A percentile compares a stretch with the other conserved stretches of the same genome.
Conservation (phyloP, 176 grass and related monocot genomes). For the Bothriochloa decipiens region DNA sequence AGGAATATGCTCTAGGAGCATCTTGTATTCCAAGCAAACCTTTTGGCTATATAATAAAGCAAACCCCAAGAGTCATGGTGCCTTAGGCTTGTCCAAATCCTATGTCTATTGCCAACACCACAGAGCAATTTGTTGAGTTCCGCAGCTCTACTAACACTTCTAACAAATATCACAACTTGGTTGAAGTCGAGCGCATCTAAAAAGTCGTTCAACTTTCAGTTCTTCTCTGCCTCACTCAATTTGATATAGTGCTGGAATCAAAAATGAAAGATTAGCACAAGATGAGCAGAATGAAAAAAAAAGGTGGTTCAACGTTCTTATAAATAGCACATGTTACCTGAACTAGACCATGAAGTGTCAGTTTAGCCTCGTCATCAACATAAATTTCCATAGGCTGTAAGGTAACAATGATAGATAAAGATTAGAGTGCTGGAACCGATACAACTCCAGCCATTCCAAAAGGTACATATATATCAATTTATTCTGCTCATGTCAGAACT, state of each 20-base stretch:
- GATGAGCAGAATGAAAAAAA: background rate
- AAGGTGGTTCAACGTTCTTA: background rate
- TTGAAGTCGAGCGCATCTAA: constrained; percentile 99
- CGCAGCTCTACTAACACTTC: constrained; percentile 82
- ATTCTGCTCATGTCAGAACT: constrained; percentile 26
- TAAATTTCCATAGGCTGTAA: constrained; percentile 99
- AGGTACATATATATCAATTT: constrained; percentile 51
- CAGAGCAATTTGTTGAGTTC: constrained; percentile 98
- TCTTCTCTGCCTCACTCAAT: constrained; percentile 91
- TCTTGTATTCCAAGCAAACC: no score
- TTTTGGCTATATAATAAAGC: no score
- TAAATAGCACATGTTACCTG: constrained; percentile 53
- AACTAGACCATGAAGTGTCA: constrained; percentile 97
- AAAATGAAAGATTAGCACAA: background rate
- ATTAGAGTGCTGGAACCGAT: constrained; percentile 47
- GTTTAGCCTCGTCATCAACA: constrained; percentile 98
- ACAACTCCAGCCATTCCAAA: constrained; percentile 35
- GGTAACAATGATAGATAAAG: constrained; percentile 87
- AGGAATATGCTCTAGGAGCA: no score
- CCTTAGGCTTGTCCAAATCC: no score
- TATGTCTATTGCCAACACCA: no score
- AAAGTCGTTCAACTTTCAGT: constrained; percentile 91
- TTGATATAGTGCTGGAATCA: constrained; percentile 91
- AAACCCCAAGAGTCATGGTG: no score
- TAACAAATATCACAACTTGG: constrained; percentile 99